A percentile compares a stretch with the other conserved stretches of the same genome.
Evolutionary conservation across 495 filamentous ascomycete genomes (phyloP).

Genomic region (Xylaria palmicola): DNA sequence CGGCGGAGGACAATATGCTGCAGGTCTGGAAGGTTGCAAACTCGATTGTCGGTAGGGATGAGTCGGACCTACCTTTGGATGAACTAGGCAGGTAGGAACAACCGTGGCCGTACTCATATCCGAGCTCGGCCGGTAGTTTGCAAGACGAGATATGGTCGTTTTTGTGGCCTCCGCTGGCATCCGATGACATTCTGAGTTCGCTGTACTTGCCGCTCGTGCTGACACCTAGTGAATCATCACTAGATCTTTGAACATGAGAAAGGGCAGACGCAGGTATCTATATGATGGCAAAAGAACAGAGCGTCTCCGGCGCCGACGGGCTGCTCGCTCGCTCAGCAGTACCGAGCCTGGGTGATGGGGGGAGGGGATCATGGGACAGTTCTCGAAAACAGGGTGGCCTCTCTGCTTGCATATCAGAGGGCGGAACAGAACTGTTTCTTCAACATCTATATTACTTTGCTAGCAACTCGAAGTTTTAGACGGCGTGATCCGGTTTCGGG

Average conservation of each 20-base stretch:
- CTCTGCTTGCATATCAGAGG: not conserved
- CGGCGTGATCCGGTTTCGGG: too few relatives aligned
- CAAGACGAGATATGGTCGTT: not conserved
- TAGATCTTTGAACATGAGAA: slow-evolving; percentile 2
- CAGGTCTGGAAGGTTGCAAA: slow-evolving; percentile 96
- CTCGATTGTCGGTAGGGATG: slow-evolving; percentile 79
- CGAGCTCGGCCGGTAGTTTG: not conserved
- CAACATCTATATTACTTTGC: too few relatives aligned
- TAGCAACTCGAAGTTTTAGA: too few relatives aligned
- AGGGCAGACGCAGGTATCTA: slow-evolving; percentile 11
- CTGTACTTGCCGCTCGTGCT: too few relatives aligned
- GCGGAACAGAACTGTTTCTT: too few relatives aligned
- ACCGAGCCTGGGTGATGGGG: not conserved
- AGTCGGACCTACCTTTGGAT: slow-evolving; percentile 73
- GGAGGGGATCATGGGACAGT: not conserved
- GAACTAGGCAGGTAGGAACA: slow-evolving; percentile 61
- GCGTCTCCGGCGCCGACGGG: not conserved
- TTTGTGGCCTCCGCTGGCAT: too few relatives aligned
- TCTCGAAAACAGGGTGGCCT: not conserved
- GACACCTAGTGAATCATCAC: not conserved
- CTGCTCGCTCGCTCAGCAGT: slow-evolving; percentile 4
- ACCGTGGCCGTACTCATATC: not conserved
- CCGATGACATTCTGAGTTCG: too few relatives aligned
- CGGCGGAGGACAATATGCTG: slow-evolving; percentile 94
- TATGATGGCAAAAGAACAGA: slow-evolving; percentile 14